Evolutionary conservation across 192 early-diverging fungal genomes (phyloP), one percentile per base, ranked within the genome.

Genomic region (Umbelopsis sp.): DNA sequence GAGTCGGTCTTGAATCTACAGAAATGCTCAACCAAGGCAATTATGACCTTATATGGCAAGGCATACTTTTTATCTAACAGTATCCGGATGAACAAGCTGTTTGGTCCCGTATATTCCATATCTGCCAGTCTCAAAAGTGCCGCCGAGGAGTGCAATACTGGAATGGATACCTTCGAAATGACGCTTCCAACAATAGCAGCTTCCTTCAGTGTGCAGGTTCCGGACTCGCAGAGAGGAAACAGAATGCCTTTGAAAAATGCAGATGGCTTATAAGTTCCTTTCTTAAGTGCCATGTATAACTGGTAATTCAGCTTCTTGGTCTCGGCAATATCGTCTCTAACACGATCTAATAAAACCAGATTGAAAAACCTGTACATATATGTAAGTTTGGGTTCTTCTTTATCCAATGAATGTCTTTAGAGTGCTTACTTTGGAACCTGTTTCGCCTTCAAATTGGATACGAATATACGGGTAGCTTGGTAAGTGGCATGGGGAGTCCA

Each of bases 261-360:
- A 7, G 92, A 91, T 27, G 95, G 95, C 84, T 98, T 99, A 82
- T 97, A 99, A 37, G 98, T 84, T 4, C 91, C 87, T 86, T 99
- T 99, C 73, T 98, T 99, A 58, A 99, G 82, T 9, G 97, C 85
- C 89, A 99, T 92, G 79, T 97, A 99, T 64, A 96, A 80, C 71
- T 99, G 97, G 75, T 96, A 97, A 82, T 98, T 97, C 69, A 99
- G 86, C 81, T 97, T 99, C 75, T 97, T 97, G 78, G 91, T 97
- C 50, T 95, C 94, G n/a, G 84, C 87, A 85, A 99, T 98, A 71
- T 99, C 97, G 55, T 95, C 92, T 50, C 97, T 85, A 37, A 98
- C 93, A 67, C 90, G 91, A 70, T 99, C 97, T 67, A 98, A 78
- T 13, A 99, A 77, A 22, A 99, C 90, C 50, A 94, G 80, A 23